phyloP scores from a whole-genome alignment of 352 stramenopile genomes.

The Pythium myriotylum region DNA sequence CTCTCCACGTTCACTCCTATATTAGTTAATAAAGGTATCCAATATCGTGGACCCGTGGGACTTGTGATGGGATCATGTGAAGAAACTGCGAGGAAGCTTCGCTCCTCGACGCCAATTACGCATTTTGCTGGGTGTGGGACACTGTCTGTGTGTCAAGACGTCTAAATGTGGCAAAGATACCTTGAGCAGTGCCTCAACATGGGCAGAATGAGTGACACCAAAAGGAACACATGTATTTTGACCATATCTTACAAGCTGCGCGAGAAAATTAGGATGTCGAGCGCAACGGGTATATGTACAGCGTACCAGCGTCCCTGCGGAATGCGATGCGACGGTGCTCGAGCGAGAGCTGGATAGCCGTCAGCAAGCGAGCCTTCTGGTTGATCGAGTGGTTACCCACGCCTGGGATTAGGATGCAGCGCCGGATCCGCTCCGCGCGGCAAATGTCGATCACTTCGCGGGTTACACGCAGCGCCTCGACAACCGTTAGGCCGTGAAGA shows the following conservation, averaged over 20 bases:
- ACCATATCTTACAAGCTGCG: too few relatives aligned
- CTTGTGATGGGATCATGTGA: not conserved
- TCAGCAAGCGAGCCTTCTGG: conserved; percentile 61
- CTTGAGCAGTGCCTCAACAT: too few relatives aligned
- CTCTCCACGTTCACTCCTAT: too few relatives aligned
- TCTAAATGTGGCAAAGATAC: too few relatives aligned
- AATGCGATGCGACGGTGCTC: conserved; percentile 62
- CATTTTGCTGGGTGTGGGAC: too few relatives aligned
- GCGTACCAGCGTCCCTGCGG: conserved; percentile 51
- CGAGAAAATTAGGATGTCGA: conserved; percentile 27
- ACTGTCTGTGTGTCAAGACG: too few relatives aligned
- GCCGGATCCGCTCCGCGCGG: conserved; percentile 55
- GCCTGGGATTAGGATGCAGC: conserved; percentile 64
- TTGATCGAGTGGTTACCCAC: conserved; percentile 71
- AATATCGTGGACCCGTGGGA: not conserved
- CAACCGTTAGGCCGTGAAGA: conserved; percentile 67
- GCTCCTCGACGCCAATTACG: too few relatives aligned
- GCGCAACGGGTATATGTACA: conserved; percentile 70
- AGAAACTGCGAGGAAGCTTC: not conserved
- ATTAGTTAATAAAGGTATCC: not conserved
- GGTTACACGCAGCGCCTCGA: conserved; percentile 61
- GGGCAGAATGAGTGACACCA: too few relatives aligned
- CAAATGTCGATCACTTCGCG: conserved; percentile 66
- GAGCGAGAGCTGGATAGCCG: conserved; percentile 60
- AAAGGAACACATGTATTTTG: too few relatives aligned